A percentile compares a stretch with the other conserved stretches of the same genome.
Evolutionary conservation across 129 eudicot species (phyloP).

Genomic region (Lactuca saligna): DNA sequence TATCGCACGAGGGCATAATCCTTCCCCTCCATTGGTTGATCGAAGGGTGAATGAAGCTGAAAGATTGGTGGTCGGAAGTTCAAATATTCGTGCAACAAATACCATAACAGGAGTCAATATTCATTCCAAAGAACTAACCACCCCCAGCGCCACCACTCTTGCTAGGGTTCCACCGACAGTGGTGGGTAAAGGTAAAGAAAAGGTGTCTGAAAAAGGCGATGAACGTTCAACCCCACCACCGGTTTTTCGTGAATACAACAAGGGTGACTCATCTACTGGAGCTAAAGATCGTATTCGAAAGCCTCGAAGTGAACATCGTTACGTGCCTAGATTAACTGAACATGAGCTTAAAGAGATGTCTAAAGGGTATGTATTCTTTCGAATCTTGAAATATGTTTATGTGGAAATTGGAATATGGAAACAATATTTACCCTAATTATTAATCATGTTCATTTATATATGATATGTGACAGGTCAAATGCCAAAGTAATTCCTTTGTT

Average conservation of each 20-base stretch:
- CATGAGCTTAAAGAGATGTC: conserved; percentile 46
- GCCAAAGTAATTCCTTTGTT: conserved; percentile 57
- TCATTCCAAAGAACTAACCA: background rate
- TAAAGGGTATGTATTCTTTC: conserved; percentile 64
- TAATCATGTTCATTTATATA: conserved; percentile 33
- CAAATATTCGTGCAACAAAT: too few relatives aligned
- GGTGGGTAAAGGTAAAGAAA: conserved; percentile 23
- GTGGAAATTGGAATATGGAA: background rate
- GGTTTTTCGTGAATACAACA: conserved; percentile 17
- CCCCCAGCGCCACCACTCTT: conserved; percentile 17
- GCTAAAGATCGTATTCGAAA: conserved; percentile 21
- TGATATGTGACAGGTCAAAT: conserved; percentile 39
- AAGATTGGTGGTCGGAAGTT: too few relatives aligned
- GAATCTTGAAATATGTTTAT: background rate
- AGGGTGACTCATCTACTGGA: conserved; percentile 23
- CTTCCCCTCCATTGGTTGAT: too few relatives aligned
- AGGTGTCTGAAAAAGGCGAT: conserved; percentile 17
- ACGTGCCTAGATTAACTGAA: conserved; percentile 48
- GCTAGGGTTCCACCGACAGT: conserved; percentile 26
- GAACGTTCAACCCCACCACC: conserved; percentile 20
- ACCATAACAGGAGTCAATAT: too few relatives aligned
- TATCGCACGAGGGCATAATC: too few relatives aligned
- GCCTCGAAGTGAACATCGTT: conserved; percentile 35
- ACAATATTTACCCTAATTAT: background rate
- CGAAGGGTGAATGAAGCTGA: too few relatives aligned